A percentile compares a stretch with the other conserved stretches of the same genome.
Evolutionary conservation across 164 flowering plant genomes (phyloP).

Genomic region (Nymphaea colorata): DNA sequence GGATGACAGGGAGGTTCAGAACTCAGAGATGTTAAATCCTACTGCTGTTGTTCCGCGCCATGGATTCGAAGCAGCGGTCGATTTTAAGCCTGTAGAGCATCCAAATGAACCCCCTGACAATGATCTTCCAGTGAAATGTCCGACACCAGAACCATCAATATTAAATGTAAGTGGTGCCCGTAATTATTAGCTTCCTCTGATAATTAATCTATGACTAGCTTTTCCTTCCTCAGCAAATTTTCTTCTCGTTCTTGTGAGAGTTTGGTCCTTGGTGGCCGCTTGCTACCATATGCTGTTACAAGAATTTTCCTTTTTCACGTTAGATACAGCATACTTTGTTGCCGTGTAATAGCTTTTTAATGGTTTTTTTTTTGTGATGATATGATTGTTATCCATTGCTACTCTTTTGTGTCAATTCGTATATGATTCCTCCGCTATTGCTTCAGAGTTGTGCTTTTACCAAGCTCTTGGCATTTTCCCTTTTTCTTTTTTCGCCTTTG

Average conservation of each 20-base stretch:
- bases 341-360: too few species aligned
- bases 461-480: too few species aligned
- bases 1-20: constrained; percentile 3
- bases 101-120: constrained; percentile 77
- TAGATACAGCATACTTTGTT: too few species aligned
- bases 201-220: too few species aligned
- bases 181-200: background rate
- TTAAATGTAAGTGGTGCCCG: constrained; percentile 58
- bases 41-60: constrained; percentile 15
- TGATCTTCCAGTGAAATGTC: constrained; percentile 82
- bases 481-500: too few species aligned
- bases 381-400: too few species aligned
- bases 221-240: too few species aligned
- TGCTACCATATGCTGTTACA: background rate
- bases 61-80: constrained; percentile 73
- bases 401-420: too few species aligned
- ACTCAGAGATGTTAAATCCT: background rate
- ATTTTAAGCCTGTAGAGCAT: constrained; percentile 89
- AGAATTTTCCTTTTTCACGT: background rate
- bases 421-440: too few species aligned
- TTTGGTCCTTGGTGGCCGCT: background rate
- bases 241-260: background rate
- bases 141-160: constrained; percentile 90
- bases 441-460: too few species aligned
- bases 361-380: too few species aligned